Evolutionary conservation across 805 yeast species (phyloP).

Genomic region (Kodamaea fukazawae): DNA sequence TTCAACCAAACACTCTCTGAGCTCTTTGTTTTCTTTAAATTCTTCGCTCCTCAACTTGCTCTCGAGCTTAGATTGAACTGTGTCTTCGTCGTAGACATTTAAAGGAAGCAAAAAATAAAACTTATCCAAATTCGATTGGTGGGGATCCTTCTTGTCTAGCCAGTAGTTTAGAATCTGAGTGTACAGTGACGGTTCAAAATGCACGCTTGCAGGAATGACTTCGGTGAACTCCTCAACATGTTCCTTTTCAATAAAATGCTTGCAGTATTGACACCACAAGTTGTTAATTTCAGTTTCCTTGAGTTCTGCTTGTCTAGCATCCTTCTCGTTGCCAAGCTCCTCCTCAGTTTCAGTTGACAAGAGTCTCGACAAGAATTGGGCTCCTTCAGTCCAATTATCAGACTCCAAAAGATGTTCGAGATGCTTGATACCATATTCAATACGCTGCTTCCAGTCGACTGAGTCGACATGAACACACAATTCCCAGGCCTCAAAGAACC

Average conservation of each 20-base stretch:
- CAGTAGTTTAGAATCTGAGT: slow-evolving; percentile 49
- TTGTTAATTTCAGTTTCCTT: slow-evolving; percentile 22
- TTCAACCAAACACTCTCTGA: slow-evolving; percentile 47
- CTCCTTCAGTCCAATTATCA: slow-evolving; percentile 57
- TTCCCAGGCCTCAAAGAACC: slow-evolving; percentile 72
- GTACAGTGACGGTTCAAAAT: slow-evolving; percentile 8
- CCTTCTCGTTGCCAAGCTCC: slow-evolving; percentile 16
- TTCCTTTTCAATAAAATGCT: slow-evolving; percentile 47
- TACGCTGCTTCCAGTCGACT: slow-evolving; percentile 47
- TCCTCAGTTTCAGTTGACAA: slow-evolving; percentile 27
- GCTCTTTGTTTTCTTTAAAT: slow-evolving; percentile 5
- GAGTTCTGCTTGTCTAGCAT: slow-evolving; percentile 7
- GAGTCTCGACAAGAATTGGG: slow-evolving; percentile 39
- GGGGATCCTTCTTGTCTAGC: slow-evolving; percentile 24
- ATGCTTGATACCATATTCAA: slow-evolving; percentile 59
- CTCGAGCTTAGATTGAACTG: slow-evolving; percentile 47
- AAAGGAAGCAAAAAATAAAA: slow-evolving; percentile 53
- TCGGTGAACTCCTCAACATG: slow-evolving; percentile 48
- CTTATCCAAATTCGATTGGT: slow-evolving; percentile 9
- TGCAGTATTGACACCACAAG: slow-evolving; percentile 68
- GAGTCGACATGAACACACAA: slow-evolving; percentile 53
- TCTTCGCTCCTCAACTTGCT: slow-evolving; percentile 36
- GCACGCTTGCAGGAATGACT: slow-evolving; percentile 51
- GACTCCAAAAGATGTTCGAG: slow-evolving; percentile 41
- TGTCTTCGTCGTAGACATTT: slow-evolving; percentile 48